Conservation (phyloP, 139 green algal genomes). For the Chlorella sp. region DNA sequence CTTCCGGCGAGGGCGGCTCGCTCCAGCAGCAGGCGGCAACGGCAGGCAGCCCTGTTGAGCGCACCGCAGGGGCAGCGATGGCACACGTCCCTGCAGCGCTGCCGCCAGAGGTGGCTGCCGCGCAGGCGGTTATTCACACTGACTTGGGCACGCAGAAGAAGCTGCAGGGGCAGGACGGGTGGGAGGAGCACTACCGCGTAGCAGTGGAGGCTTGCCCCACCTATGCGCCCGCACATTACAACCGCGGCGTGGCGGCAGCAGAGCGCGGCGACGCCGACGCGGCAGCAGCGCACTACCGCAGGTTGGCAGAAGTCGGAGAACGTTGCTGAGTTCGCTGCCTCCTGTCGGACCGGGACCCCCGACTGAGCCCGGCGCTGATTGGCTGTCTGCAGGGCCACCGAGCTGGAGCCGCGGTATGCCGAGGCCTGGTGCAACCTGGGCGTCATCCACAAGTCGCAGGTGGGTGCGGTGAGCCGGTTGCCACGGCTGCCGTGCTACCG, state of each 20-base stretch:
- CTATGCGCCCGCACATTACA: constrained; percentile 76
- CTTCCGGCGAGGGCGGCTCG: too few species aligned
- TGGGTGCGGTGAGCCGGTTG: neutral
- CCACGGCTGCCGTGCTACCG: too few species aligned
- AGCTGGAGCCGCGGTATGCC: constrained; percentile 63
- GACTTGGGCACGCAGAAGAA: constrained; percentile 70
- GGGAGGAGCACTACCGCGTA: constrained; percentile 18
- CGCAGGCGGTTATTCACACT: neutral
- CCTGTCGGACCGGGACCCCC: neutral
- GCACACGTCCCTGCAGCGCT: neutral
- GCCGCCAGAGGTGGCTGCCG: neutral
- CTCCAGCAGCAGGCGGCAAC: neutral
- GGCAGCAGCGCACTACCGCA: constrained; percentile 47
- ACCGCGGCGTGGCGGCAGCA: constrained; percentile 63
- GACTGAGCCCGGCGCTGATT: too few species aligned
- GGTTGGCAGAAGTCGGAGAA: neutral
- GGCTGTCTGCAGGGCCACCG: constrained; percentile 22
- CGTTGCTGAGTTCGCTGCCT: neutral
- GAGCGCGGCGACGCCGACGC: constrained; percentile 29
- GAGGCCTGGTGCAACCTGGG: constrained; percentile 96
- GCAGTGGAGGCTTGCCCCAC: constrained; percentile 41
- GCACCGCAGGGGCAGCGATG: neutral
- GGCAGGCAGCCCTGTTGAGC: neutral
- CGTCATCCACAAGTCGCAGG: constrained; percentile 69
- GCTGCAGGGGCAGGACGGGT: constrained; percentile 39